phyloP scores from a whole-genome alignment of 176 grass and related monocot genomes.

The Miscanthus lutarioriparius region DNA sequence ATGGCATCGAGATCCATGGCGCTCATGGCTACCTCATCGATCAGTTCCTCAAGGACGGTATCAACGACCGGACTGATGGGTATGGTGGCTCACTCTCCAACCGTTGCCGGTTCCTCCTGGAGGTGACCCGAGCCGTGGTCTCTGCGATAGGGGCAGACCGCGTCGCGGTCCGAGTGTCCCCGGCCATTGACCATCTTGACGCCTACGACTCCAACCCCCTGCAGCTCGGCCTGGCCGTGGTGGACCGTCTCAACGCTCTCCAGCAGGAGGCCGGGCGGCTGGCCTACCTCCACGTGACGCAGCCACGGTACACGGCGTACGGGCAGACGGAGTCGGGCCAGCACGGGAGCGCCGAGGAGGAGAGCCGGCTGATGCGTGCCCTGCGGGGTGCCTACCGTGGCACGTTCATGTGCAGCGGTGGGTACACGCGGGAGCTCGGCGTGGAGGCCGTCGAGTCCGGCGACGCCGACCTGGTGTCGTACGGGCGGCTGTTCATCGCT shows the following conservation, averaged over 20 bases:
- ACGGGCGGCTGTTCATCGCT: slow-evolving; percentile 76
- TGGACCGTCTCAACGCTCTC: slow-evolving; percentile 58
- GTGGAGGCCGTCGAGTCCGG: slow-evolving; percentile 66
- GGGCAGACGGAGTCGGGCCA: slow-evolving; percentile 87
- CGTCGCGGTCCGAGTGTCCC: slow-evolving; percentile 72
- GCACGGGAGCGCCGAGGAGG: slow-evolving; percentile 85
- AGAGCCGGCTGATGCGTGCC: slow-evolving; percentile 66
- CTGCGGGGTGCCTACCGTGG: slow-evolving; percentile 58
- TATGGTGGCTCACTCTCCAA: slow-evolving; percentile 85
- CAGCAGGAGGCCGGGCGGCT: slow-evolving; percentile 61
- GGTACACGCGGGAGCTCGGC: slow-evolving; percentile 83
- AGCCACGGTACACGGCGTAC: slow-evolving; percentile 81
- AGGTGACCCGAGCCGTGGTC: slow-evolving; percentile 61
- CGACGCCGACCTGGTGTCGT: slow-evolving; percentile 85
- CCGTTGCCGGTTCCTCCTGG: slow-evolving; percentile 73
- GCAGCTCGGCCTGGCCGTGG: slow-evolving; percentile 67
- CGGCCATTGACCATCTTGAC: slow-evolving; percentile 91
- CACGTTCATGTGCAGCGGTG: slow-evolving; percentile 85
- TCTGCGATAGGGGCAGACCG: slow-evolving; percentile 66
- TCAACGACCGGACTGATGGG: slow-evolving; percentile 77
- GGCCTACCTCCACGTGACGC: slow-evolving; percentile 90
- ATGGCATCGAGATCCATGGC: slow-evolving; percentile 93
- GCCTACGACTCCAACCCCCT: slow-evolving; percentile 79
- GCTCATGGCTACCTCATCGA: slow-evolving; percentile 93
- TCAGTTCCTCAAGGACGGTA: slow-evolving; percentile 93